Evolutionary conservation across 2,329 filamentous ascomycete species (phyloP), one percentile per base, ranked within the genome.

Genomic region (Pseudogymnoascus sp.): DNA sequence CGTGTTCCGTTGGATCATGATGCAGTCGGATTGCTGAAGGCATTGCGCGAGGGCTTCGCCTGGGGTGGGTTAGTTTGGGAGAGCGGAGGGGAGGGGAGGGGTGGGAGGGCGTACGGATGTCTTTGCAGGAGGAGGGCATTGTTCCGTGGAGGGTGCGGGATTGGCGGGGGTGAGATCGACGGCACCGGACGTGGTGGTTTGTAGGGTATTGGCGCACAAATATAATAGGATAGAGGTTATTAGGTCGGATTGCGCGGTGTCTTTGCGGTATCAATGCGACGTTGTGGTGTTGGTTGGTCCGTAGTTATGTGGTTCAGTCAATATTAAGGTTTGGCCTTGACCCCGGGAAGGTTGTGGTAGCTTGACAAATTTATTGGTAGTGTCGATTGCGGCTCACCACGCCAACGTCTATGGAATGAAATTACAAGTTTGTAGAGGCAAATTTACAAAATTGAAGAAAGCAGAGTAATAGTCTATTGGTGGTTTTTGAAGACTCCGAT

Each of bases 101-200:
- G 20, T 8, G 37, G 34, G 47, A 47, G 43, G 38, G 50, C 18
- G 11, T 83, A 97, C 93, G 86, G 73, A 99, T 90, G 76, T 97
- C 93, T 84, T 92, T 90, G 79, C 94, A 99, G 65, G 93, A 97
- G 75, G 89, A 91, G 62, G 93, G 92, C 94, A 97, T 96, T 60
- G 74, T 79, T 73, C 61, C 37, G 38, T 7, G 14, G 20, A 39
- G 32, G 35, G 32, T 60, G 22, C 9, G 59, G 28, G 41, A 54
- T 54, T 54, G 47, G 43, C 25, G 28, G 28, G n/a, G 25, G n/a
- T 18, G 47, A 32, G 47, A 25, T 20, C 18, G 47, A 54, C 3
- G 47, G 47, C 47, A 28, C 16, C 2, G 28, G 8, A 32, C 12
- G 25, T 54, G 25, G 25, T 32, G 25, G 47, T 12, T 18, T 54